A percentile compares a stretch with the other conserved stretches of the same genome.
Conservation (phyloP, 2,329 filamentous ascomycete genomes). For the Elsinoe australis region DNA sequence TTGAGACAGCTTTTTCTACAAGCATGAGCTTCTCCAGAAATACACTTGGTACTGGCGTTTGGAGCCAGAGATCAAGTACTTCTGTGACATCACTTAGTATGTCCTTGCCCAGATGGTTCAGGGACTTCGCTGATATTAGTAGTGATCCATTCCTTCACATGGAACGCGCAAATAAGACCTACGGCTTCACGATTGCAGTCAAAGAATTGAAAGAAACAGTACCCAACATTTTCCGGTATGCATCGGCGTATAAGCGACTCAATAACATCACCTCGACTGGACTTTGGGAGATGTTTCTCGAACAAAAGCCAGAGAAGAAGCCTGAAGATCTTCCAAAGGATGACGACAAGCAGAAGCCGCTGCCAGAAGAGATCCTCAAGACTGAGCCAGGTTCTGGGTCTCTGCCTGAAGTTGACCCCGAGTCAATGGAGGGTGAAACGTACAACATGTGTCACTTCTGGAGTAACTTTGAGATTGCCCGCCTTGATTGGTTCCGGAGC, state of each 20-base stretch:
- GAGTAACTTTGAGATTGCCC: constrained; percentile 98
- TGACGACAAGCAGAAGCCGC: constrained; percentile 54
- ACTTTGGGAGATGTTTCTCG: constrained; percentile 97
- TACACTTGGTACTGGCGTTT: constrained; percentile 99
- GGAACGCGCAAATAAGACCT: constrained; percentile 91
- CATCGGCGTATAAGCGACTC: constrained; percentile 90
- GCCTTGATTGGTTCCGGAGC: constrained; percentile 90
- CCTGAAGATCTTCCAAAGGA: constrained; percentile 44
- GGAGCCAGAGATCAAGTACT: constrained; percentile 99
- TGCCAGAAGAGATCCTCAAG: constrained; percentile 75
- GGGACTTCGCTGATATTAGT: constrained; percentile 28
- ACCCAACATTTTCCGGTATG: constrained; percentile 96
- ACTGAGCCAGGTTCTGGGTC: constrained; percentile 63
- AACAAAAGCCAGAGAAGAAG: constrained; percentile 59
- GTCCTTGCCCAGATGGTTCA: constrained; percentile 27
- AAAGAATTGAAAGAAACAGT: constrained; percentile 97
- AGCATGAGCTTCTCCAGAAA: constrained; percentile 86
- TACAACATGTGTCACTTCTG: constrained; percentile 99
- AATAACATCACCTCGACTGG: constrained; percentile 88
- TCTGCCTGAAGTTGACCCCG: constrained; percentile 75
- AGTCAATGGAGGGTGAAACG: constrained; percentile 92
- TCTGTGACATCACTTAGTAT: constrained; percentile 98
- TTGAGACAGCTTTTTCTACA: constrained; percentile 74
- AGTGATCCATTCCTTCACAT: constrained; percentile 95
- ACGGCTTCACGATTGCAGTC: constrained; percentile 97